Base-by-base conservation (phyloP, 2,329 filamentous ascomycete genomes). In the Xylaria sp. region DNA sequence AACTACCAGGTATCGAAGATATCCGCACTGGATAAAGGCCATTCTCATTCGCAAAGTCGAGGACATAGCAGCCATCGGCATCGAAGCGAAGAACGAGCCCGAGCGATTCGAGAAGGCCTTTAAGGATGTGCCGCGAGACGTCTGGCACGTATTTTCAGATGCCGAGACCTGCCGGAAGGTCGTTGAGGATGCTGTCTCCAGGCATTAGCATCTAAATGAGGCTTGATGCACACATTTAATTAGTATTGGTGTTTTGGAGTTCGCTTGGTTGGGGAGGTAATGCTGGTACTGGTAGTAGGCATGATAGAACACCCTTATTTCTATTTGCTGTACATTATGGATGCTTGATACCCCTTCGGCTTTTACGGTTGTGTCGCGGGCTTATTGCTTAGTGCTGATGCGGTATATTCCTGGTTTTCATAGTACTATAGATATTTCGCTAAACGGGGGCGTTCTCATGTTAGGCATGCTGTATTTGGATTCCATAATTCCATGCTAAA, bases 31-130 rank as follows among this genome's bases (percentile, higher is more conserved):
- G 93, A 88, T 97, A 69, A 88, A 88, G 69, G 86, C 92, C 13
- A 96, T 98, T 55, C 91, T 93, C 71, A 97, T 97, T 74, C 88
- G 94, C 62, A 95, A 93, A 76, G 93, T 96, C 0, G 90, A 85
- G 2, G 91, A 94, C 70, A 87, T 96, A 28, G 89, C 90, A 0
- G 87, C 86, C 1, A 75, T 89, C 12, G 88, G 91, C 36, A 91
- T 95, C 79, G 84, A 90, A 39, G 87, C 91, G 74, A 92, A 92
- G 80, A 93, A 93, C 74, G 89, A 90, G 75, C 84, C 88, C 0
- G 85, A 88, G 72, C 85, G 96, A 34, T 98, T 98, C 75, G 89
- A 94, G 77, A 87, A 89, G 74, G 95, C 95, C 0, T 98, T 98
- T 78, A 83, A 90, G 72, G 89, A 85, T 46, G 83, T 97, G 9